Percentiles rank a stretch among this genome's conserved stretches.
Evolutionary conservation across 495 filamentous ascomycete genomes (phyloP).

Genomic region (Neurospora tetraspora): DNA sequence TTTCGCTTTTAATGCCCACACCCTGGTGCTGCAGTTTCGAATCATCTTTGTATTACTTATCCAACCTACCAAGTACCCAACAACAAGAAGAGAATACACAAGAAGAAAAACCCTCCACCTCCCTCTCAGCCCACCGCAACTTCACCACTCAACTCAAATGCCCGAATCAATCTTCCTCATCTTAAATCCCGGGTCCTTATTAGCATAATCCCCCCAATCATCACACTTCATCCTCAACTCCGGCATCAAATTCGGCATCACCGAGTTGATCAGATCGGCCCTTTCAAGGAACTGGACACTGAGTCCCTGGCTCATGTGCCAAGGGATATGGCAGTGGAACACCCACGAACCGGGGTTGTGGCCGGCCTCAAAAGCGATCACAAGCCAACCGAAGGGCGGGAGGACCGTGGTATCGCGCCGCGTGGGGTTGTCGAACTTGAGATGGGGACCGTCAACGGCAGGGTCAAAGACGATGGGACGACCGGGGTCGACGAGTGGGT

Average conservation of each 20-base stretch:
- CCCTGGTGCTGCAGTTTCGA: background rate
- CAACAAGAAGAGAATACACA: background rate
- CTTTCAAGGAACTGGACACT: slow-evolving; percentile 34
- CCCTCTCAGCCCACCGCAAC: background rate
- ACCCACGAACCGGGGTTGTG: slow-evolving; percentile 31
- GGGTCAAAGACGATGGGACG: background rate
- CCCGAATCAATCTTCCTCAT: background rate
- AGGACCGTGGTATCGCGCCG: slow-evolving; percentile 32
- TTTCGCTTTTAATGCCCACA: too few species aligned
- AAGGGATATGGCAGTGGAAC: slow-evolving; percentile 36
- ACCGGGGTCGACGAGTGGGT: background rate
- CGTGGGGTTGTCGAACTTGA: slow-evolving; percentile 25
- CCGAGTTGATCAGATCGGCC: background rate
- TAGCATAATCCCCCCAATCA: background rate
- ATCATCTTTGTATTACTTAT: background rate
- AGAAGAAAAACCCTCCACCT: background rate
- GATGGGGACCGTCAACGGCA: slow-evolving; percentile 10
- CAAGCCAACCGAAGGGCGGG: slow-evolving; percentile 18
- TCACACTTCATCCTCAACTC: background rate
- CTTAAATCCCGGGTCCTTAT: background rate
- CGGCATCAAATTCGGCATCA: background rate
- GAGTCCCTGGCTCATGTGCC: slow-evolving; percentile 38
- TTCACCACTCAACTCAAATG: background rate
- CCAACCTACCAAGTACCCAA: background rate
- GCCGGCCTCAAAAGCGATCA: slow-evolving; percentile 32